Base-by-base conservation (phyloP, 139 green algal genomes). In the Gonium pectorale region DNA sequence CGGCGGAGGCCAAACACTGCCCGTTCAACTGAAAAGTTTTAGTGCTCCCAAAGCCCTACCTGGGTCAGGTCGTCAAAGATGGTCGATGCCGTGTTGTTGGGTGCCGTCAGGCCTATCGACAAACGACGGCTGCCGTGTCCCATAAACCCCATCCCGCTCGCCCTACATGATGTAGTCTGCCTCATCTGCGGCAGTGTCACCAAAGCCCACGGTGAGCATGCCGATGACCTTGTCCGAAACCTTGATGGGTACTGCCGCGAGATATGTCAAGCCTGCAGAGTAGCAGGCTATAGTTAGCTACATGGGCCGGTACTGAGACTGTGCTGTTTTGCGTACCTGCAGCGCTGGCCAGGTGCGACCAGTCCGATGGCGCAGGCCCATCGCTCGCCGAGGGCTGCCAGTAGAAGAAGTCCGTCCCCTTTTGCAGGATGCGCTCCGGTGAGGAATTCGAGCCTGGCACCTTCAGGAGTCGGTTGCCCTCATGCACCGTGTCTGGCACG, bases 141-240 rank as follows among this genome's bases (percentile, higher is more conserved):
- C n/a, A n/a, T n/a, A n/a, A n/a, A n/a, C n/a, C n/a, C n/a, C n/a
- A n/a, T n/a, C n/a, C n/a, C n/a, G n/a, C n/a, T n/a, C n/a, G n/a
- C 59, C 85, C 51, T 60, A 86, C 85, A 86, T 77, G 35, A 75
- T 73, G 49, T 79, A 68, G n/a, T 89, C 79, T 0, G 70, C 68
- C n/a, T 83, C 59, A 40, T 89, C 63, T 0, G 79, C 85, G 15
- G 41, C 69, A 0, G 52, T 46, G 60, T 90, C 81, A 0, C 60
- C 79, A n/a, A 90, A 92, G 33, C 89, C 89, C 22, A 92, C 69
- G 4, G 88, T 92, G 3, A 92, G 80, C 66, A 92, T 80, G 19
- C 68, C 89, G 15, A 92, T 66, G 22, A 89, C 49, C 44, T 71
- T 70, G 13, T 90, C 86, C 0, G 79, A 81, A n/a, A 84, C 71